Evolutionary conservation across 495 filamentous ascomycete species (phyloP).

Genomic region (Penicillium subrubescens): DNA sequence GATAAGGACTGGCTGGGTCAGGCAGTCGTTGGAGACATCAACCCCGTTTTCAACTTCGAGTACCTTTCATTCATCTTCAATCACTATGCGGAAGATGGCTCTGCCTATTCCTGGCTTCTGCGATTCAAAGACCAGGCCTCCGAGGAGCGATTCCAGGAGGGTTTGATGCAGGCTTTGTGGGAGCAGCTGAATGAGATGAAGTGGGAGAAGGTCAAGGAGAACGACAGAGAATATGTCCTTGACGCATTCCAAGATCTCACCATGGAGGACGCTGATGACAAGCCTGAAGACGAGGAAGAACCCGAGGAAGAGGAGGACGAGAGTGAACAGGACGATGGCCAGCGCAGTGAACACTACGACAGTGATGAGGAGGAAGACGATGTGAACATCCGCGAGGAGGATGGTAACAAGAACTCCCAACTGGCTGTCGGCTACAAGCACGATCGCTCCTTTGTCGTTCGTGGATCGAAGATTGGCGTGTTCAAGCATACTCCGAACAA

Average conservation of each 20-base stretch:
- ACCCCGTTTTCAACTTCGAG: slow-evolving; percentile 98
- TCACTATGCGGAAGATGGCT: slow-evolving; percentile 83
- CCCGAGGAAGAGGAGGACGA: slow-evolving; percentile 68
- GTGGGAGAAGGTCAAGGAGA: slow-evolving; percentile 89
- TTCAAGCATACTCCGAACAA: slow-evolving; percentile 97
- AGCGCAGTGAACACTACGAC: slow-evolving; percentile 81
- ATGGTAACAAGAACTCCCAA: slow-evolving; percentile 89
- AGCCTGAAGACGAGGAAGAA: slow-evolving; percentile 59
- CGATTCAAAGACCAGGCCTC: slow-evolving; percentile 82
- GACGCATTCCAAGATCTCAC: slow-evolving; percentile 94
- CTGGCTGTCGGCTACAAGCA: slow-evolving; percentile 98
- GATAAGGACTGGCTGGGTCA: slow-evolving; percentile 89
- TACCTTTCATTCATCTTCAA: slow-evolving; percentile 99
- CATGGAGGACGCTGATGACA: slow-evolving; percentile 76
- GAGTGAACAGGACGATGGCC: slow-evolving; percentile 61
- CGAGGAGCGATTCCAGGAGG: slow-evolving; percentile 88
- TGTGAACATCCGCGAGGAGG: slow-evolving; percentile 66
- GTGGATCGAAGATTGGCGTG: slow-evolving; percentile 95
- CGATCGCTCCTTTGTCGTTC: slow-evolving; percentile 94
- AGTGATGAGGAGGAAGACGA: slow-evolving; percentile 91
- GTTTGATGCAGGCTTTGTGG: slow-evolving; percentile 93
- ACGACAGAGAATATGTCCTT: slow-evolving; percentile 89
- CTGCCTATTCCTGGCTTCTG: slow-evolving; percentile 93
- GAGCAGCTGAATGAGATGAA: slow-evolving; percentile 95
- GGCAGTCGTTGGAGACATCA: slow-evolving; percentile 82